phyloP scores from a whole-genome alignment of 2,329 filamentous ascomycete genomes.

The Fusarium aywerte region DNA sequence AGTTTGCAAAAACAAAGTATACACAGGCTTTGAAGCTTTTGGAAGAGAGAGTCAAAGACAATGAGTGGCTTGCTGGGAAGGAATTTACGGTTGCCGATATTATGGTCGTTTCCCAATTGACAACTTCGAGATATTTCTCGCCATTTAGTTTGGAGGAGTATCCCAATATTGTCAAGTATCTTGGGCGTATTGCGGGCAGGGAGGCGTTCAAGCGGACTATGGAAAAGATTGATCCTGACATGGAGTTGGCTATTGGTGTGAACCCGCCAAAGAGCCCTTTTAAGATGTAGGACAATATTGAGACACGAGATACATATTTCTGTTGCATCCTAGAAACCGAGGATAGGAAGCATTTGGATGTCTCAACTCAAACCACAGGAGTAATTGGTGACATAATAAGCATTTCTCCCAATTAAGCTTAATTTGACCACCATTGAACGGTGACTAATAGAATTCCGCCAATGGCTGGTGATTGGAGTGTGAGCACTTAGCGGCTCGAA shows the following conservation, averaged over 20 bases:
- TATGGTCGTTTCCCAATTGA: slow-evolving; percentile 70
- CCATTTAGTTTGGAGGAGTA: slow-evolving; percentile 56
- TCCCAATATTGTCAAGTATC: slow-evolving; percentile 57
- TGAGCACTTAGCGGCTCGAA: too few relatives aligned
- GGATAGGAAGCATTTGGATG: too few relatives aligned
- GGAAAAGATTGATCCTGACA: slow-evolving; percentile 60
- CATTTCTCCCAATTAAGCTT: too few relatives aligned
- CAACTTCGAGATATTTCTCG: slow-evolving; percentile 67
- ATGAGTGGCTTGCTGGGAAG: slow-evolving; percentile 67
- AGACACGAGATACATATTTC: too few relatives aligned
- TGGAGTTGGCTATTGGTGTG: slow-evolving; percentile 50
- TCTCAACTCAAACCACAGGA: too few relatives aligned
- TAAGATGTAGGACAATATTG: background rate
- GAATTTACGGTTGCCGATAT: slow-evolving; percentile 74
- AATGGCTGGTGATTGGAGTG: too few relatives aligned
- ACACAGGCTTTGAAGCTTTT: slow-evolving; percentile 59
- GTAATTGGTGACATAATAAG: too few relatives aligned
- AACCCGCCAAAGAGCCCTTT: slow-evolving; percentile 33
- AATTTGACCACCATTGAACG: too few relatives aligned
- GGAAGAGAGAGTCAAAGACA: slow-evolving; percentile 60
- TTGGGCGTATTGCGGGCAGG: slow-evolving; percentile 57
- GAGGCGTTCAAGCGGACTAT: slow-evolving; percentile 60
- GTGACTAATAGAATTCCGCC: too few relatives aligned
- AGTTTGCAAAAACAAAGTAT: slow-evolving; percentile 50
- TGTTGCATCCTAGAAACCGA: too few relatives aligned